Percentiles rank a stretch among this genome's conserved stretches.
Conservation (phyloP, 495 filamentous ascomycete species). For the Oleoguttula mirabilis region DNA sequence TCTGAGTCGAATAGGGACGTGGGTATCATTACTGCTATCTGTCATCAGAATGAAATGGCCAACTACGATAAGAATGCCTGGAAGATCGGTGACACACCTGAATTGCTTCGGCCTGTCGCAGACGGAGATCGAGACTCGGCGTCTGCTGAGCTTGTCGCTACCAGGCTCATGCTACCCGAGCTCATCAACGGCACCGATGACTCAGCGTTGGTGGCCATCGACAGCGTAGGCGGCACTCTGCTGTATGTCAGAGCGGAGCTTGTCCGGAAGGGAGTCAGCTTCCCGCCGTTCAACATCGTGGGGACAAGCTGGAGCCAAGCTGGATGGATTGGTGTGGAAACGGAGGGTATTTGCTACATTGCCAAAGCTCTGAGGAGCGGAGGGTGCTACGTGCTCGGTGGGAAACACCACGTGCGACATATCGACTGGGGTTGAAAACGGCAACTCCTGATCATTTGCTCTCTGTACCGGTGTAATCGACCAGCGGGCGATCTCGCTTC, state of each 20-base stretch:
- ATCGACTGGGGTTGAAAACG: conserved; percentile 14
- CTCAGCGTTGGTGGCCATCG: neutral
- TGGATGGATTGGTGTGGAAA: conserved; percentile 14
- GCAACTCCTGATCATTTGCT: too few relatives aligned
- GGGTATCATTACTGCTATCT: conserved; percentile 9
- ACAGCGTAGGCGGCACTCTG: conserved; percentile 12
- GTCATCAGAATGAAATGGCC: conserved; percentile 13
- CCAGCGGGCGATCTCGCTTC: too few relatives aligned
- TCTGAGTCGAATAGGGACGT: neutral
- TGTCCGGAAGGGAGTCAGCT: conserved; percentile 5
- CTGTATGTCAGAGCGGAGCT: conserved; percentile 7
- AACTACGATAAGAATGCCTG: conserved; percentile 17
- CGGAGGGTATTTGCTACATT: conserved; percentile 12
- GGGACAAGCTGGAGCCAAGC: conserved; percentile 10
- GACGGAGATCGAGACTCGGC: conserved; percentile 1
- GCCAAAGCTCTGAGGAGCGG: conserved; percentile 1
- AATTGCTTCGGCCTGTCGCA: neutral
- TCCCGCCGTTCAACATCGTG: conserved; percentile 8
- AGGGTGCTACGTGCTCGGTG: conserved; percentile 12
- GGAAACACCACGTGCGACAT: conserved; percentile 4
- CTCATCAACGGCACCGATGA: conserved; percentile 1
- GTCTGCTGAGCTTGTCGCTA: neutral
- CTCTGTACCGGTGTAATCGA: too few relatives aligned
- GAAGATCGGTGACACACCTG: neutral
- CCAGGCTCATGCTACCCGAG: conserved; percentile 1